Evolutionary conservation across 805 yeast species (phyloP).

Genomic region (Cyberlindnera euphorbiae): DNA sequence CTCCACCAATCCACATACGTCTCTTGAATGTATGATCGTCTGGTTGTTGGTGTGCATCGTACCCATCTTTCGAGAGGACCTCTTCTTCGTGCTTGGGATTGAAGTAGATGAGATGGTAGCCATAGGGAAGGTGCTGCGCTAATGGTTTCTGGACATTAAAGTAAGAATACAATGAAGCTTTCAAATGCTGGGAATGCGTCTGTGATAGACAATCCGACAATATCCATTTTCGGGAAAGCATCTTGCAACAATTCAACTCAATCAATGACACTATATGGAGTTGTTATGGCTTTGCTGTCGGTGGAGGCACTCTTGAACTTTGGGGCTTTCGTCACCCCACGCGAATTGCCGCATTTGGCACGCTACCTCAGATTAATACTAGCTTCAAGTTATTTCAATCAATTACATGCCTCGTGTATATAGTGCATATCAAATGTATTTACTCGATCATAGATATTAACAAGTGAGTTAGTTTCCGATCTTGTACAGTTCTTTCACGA

Average conservation of each 20-base stretch:
- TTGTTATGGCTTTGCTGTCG: too few relatives aligned
- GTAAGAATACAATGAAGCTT: conserved; percentile 22
- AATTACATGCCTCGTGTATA: too few relatives aligned
- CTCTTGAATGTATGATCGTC: conserved; percentile 36
- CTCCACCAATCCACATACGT: conserved; percentile 81
- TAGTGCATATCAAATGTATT: too few relatives aligned
- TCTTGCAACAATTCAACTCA: too few relatives aligned
- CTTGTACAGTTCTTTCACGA: conserved; percentile 77
- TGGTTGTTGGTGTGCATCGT: conserved; percentile 59
- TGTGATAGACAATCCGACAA: conserved; percentile 17
- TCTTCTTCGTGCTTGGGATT: conserved; percentile 50
- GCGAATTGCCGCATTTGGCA: not conserved
- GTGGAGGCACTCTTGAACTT: too few relatives aligned
- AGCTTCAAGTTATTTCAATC: too few relatives aligned
- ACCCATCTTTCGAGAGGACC: conserved; percentile 65
- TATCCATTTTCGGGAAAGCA: conserved; percentile 12
- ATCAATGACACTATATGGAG: too few relatives aligned
- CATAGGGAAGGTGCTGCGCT: conserved; percentile 33
- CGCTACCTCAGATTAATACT: too few relatives aligned
- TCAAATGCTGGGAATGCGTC: conserved; percentile 21
- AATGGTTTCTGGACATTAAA: conserved; percentile 22
- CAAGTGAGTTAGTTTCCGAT: conserved; percentile 19
- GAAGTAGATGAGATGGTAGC: conserved; percentile 64
- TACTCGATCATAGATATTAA: not conserved
- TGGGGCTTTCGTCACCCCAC: not conserved